A percentile compares a stretch with the other conserved stretches of the same genome.
Evolutionary conservation across 805 yeast species (phyloP).

Genomic region (Zygosaccharomyces rouxii): DNA sequence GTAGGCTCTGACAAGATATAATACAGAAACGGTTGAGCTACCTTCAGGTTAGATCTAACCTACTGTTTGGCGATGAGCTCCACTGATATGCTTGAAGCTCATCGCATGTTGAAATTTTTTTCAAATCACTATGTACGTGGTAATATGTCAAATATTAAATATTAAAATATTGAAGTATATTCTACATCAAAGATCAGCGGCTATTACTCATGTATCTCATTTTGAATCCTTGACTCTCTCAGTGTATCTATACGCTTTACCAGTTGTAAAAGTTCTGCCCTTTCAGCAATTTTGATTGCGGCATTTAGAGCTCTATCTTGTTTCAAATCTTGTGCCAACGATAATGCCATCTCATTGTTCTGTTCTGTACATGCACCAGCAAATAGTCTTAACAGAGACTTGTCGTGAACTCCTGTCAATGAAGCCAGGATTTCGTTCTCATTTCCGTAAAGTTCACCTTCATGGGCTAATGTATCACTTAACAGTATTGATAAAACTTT

Average conservation of each 20-base stretch:
- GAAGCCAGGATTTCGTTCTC: slow-evolving; percentile 50
- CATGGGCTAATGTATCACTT: slow-evolving; percentile 50
- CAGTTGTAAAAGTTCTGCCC: slow-evolving; percentile 52
- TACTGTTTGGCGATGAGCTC: slow-evolving; percentile 1
- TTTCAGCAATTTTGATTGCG: slow-evolving; percentile 77
- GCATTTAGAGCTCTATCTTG: slow-evolving; percentile 79
- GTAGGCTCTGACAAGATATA: background rate
- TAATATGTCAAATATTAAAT: background rate
- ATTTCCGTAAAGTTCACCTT: slow-evolving; percentile 40
- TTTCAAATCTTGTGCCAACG: slow-evolving; percentile 62
- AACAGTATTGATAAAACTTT: slow-evolving; percentile 58
- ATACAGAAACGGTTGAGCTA: background rate
- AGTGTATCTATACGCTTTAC: slow-evolving; percentile 52
- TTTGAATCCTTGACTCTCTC: slow-evolving; percentile 41
- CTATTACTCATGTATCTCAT: slow-evolving; percentile 18
- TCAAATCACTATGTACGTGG: slow-evolving; percentile 16
- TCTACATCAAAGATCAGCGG: background rate
- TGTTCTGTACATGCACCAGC: slow-evolving; percentile 68
- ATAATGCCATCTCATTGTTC: slow-evolving; percentile 60
- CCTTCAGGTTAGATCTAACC: background rate
- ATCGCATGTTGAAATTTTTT: slow-evolving; percentile 25
- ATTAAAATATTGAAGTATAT: background rate
- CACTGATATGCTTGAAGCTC: slow-evolving; percentile 13
- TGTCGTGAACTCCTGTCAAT: slow-evolving; percentile 62
- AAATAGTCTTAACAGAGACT: slow-evolving; percentile 69